Percentiles rank a stretch among this genome's conserved stretches.
These are phyloP conservation scores for Sutorius eximius DNA, from an alignment of 1,284 basidiomycete genomes.

Conservation along the genomic window DNA sequence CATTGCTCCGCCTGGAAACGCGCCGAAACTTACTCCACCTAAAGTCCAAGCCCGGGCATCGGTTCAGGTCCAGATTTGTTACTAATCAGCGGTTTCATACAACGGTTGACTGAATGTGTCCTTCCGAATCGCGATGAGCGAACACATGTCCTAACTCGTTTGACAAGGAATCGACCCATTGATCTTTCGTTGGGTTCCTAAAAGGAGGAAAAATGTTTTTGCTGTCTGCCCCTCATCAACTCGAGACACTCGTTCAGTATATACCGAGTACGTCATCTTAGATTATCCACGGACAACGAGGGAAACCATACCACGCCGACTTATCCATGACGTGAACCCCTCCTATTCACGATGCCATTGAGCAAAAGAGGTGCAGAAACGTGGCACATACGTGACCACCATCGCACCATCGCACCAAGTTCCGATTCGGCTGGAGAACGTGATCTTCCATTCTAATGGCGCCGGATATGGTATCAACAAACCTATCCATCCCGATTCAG, in stretches of 20 bases:
- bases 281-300: slow-evolving; percentile 15
- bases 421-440: not conserved
- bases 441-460: slow-evolving; percentile 21
- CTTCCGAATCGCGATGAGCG: not conserved
- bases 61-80: not conserved
- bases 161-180: not conserved
- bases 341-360: not conserved
- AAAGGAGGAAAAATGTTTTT: not conserved
- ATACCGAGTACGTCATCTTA: not conserved
- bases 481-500: slow-evolving; percentile 9
- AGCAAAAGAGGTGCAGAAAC: slow-evolving; percentile 11
- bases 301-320: slow-evolving; percentile 26
- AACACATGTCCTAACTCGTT: not conserved
- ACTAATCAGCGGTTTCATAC: not conserved
- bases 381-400: slow-evolving; percentile 14
- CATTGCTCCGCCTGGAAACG: not conserved
- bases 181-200: not conserved
- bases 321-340: slow-evolving; percentile 28
- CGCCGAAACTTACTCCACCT: not conserved
- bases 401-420: not conserved
- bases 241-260: not conserved
- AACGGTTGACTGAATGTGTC: slow-evolving; percentile 4
- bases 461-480: not conserved
- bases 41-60: not conserved
- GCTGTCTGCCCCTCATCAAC: not conserved